Evolutionary conservation across 768 basidiomycete species (phyloP), one percentile per base, ranked within the genome.

Genomic region (Pluteus cervinus): DNA sequence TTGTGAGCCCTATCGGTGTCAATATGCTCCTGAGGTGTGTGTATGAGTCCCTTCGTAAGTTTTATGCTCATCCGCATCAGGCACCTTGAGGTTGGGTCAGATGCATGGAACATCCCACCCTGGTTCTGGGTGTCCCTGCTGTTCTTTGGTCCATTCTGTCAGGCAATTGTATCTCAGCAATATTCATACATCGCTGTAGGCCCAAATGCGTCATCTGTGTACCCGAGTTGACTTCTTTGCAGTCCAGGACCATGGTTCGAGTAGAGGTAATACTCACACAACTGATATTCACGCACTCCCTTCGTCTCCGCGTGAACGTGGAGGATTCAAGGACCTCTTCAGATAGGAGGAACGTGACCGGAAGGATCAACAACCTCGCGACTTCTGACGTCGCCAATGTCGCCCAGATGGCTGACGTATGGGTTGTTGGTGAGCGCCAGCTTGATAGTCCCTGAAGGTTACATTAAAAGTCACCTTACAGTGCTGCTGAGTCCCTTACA

Each of bases 301-400:
- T 80, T 8, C 62, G 72, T 20, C 66, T 80, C 18, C 60, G 76
- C 24, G 63, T 75, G 60, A 66, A 63, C 39, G 58, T 67, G 28
- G 31, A 40, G 28, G 21, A 9, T 14, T 32, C 43, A 32, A 21
- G 39, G 21, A 41, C 37, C 16, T 22, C 25, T 15, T 20, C 42
- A 11, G 58, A 55, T 12, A 70, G n/a, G n/a, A n/a, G n/a, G n/a
- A n/a, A n/a, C 44, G 48, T 76, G n/a, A 64, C 71, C 17, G 79
- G 79, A 7, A 73, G 68, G 45, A 71, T 81, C 50, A 79, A 75
- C 51, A 79, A 79, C 34, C 55, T 79, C 7, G 65, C 75, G 36
- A 69, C 75, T 11, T 69, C 72, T 1, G 78, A 81, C 47, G 48
- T 75, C 11, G 55, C 33, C 7, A 32, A 20, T n/a, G 16, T 54